Base-by-base conservation (phyloP, 1,284 basidiomycete genomes). In the Trichosporon sp. region DNA sequence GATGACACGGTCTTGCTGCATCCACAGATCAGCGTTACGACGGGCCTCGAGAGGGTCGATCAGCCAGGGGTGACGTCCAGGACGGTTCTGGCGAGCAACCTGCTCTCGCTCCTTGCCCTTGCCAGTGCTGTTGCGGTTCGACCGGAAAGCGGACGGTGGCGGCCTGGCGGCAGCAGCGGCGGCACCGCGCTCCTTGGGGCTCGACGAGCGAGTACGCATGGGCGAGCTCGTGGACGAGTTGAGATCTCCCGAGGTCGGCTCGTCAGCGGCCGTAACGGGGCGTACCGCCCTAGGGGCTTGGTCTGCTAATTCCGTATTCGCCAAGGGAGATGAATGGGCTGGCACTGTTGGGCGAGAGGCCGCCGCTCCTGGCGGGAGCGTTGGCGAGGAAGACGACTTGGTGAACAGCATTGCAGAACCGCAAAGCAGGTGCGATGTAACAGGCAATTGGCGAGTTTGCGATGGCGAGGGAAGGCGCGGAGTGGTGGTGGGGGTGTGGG, bases 21-120 rank as follows among this genome's bases (percentile, higher is more conserved):
- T 54, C 80, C 80, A 81, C 14, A 66, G 66, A 6, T 78, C 76
- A 4, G 74, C 71, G 2, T 77, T 78, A 8, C 71, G 72, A 14
- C 71, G 73, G 2, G 74, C 69, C 66, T 78, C 76, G 4, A 72
- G 35, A 7, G 76, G 64, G 68, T 81, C 80, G 1, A 79, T 64
- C 1, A 78, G 68, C 80, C 80, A 81, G 5, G 73, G 72, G 11
- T 75, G 75, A 21, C 70, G 70, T 0, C 68, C 70, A 10, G 35
- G 32, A 6, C 67, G 71, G 51, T 54, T 43, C 46, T 71, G 70
- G 14, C 59, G 59, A 35, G 59, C 59, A 10, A 63, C 31, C 16
- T 43, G 43, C 40, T 48, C 54, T 1, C 66, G 70, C 48, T 70
- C 73, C 69, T 74, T 71, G 37, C 73, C 70, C 19, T 74, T 74